Evolutionary conservation across 306 rosid species (phyloP), one percentile per base, ranked within the genome.

Genomic region (Luffa acutangula): DNA sequence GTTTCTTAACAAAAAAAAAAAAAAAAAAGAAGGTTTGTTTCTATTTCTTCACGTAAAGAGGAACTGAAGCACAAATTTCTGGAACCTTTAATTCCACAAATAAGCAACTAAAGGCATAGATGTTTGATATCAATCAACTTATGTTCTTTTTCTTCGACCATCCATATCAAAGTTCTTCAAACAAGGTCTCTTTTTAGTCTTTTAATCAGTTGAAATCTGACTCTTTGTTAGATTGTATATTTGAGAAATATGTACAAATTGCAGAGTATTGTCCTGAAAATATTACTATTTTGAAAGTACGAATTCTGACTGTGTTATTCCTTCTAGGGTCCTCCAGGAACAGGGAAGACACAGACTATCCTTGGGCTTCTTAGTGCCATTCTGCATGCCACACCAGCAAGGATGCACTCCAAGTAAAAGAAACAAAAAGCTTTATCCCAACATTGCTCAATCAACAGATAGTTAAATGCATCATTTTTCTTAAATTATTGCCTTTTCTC

Each of bases 301-400:
- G 73, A 79, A 79, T 79, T 14, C 64, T 90, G 85, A 89, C 73
- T 78, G 54, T 60, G 64, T 62, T 65, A 77, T 77, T 79, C 56
- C 84, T 85, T 87, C 80, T 84, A 94, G 98, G 98, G 98, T 10
- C 98, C 98, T 83, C 98, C 98, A 83, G 97, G 98, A 80, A 94
- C 98, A 72, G 98, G 97, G 80, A 94, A 94, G 86, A 94, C 98
- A 77, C 96, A 94, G 78, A 91, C 98, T 80, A 92, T 91, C 81
- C 97, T 94, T 81, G 98, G 93, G 81, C 86, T 94, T 86, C 93
- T 94, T 42, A 94, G 98, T 70, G 87, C 93, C 80, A 92, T 94
- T 87, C 88, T 94, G 84, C 98, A 94, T 89, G 93, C 98, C 43
- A 88, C 91, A 82, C 98, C 98, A 72, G 83, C 92, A 42, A 91